phyloP scores from a whole-genome alignment of 2,329 filamentous ascomycete genomes.

The Lachnellula hyalina region DNA sequence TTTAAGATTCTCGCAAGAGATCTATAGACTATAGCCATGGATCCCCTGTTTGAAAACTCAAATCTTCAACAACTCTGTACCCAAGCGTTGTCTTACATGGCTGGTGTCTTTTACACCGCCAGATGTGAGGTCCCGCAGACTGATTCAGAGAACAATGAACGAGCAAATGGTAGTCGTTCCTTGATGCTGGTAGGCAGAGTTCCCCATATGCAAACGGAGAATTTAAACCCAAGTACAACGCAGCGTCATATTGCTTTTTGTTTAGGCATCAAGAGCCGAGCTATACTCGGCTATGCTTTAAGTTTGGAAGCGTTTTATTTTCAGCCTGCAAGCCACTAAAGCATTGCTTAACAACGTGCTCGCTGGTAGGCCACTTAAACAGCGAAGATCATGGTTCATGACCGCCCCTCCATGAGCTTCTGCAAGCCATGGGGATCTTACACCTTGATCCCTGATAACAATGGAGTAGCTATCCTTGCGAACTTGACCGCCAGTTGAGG shows the following conservation, averaged over 20 bases:
- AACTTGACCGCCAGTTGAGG: conserved; percentile 32
- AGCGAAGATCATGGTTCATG: conserved; percentile 32
- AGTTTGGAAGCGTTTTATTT: background rate
- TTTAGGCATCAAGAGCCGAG: conserved; percentile 24
- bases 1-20: conserved; percentile 2
- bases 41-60: conserved; percentile 2
- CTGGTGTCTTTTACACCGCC: conserved; percentile 26
- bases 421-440: conserved; percentile 33
- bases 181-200: conserved; percentile 15
- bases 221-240: conserved; percentile 19
- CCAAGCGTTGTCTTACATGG: conserved; percentile 22
- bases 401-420: conserved; percentile 20
- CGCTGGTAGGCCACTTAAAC: conserved; percentile 16
- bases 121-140: conserved; percentile 27
- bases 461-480: conserved; percentile 20
- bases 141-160: conserved; percentile 14
- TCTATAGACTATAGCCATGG: background rate
- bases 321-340: conserved; percentile 8
- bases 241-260: conserved; percentile 24
- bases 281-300: conserved; percentile 4
- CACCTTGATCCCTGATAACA: conserved; percentile 23
- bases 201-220: conserved; percentile 23
- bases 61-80: conserved; percentile 7
- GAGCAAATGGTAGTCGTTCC: conserved; percentile 15
- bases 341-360: conserved; percentile 20